Base-by-base conservation (phyloP, 352 stramenopile genomes). In the Phytopythium vexans region DNA sequence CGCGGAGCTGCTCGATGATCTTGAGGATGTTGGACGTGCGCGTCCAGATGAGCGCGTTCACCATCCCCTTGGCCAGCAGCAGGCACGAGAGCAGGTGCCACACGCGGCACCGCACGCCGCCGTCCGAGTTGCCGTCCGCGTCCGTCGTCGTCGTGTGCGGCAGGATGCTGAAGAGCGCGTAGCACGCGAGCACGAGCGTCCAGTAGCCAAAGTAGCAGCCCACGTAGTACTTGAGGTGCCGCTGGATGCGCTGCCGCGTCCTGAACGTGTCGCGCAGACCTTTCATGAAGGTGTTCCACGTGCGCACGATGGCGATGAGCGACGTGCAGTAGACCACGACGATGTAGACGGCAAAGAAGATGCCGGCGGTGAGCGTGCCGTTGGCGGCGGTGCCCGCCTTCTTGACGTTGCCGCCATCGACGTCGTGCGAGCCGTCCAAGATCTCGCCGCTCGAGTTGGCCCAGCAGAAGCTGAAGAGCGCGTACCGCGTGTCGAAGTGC, bases 161-260 rank as follows among this genome's bases (percentile, higher is more conserved):
- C 5, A 89, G 54, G 36, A 93, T 42, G 40, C 64, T 86, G 53
- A 91, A 93, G 0, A 86, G 54, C 1, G 69, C 77, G 50, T 91
- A 93, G 21, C 68, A 86, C 3, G 75, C 68, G 0, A 93, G 53
- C 8, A 93, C 82, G 12, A 89, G 54, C 1, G 82, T 93, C 82
- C 82, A 93, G 60, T 90, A 93, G 27, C 81, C 79, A 47, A 93
- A 89, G 60, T 91, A 93, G 57, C 79, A 91, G 11, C 80, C 82
- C n/a, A 93, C 82, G 43, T 93, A 93, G 64, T 93, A 93, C 62
- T 93, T 93, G 33, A 93, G 70, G 45, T 93, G 80, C 2, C 82
- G 74, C 46, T 91, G 82, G 32, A 88, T 91, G 21, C 82, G 82
- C 46, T 88, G 64, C 27, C 82, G 77, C 3, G 82, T 89, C 33